Evolutionary conservation across 129 eudicot genomes (phyloP), one percentile per base, ranked within the genome.

Genomic region (Flaveria ramosissima): DNA sequence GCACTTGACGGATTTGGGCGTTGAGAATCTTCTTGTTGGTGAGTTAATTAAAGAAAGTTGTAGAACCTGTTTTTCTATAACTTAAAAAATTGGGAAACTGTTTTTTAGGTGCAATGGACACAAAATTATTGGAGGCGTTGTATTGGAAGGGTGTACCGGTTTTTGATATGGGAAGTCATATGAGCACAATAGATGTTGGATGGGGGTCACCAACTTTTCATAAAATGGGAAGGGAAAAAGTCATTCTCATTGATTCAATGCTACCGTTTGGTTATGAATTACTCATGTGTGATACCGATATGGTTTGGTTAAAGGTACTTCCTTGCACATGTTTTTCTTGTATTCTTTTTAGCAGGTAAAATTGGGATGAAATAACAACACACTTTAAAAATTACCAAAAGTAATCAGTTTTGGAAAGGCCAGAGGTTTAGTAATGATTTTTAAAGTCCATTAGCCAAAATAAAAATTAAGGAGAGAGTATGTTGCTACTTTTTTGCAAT

Each of bases 151-250:
- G 99, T 70, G 85, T 94, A 60, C 99, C 99, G 3, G 96, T 89
- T 84, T 94, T 94, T 82, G 99, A 94, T 77, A 94, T 94, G 99
- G 99, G 92, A 10, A 94, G 99, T 82, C 99, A 94, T 80, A 94
- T 94, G 97, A 94, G 97, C 85, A 89, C 96, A 11, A 59, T 88
- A 50, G 99, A 94, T 80, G 99, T 91, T 53, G 99, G 99, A 66
- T 94, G 99, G 99, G 99, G 99, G 36, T 69, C 96, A 7, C 92
- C 90, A 50, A 85, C 93, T 17, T 94, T 94, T 86, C 99, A 94
- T 81, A 94, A 94, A 81, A 94, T 94, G 96, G 99, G 99, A 62
- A 86, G 99, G 64, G 97, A 94, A 83, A 94, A 94, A 74, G 97
- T 91, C 81, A 79, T 94, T 67, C 80, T 94, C 57, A 91, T 94